Base-by-base conservation (phyloP, 1,284 basidiomycete genomes). In the Microbotryum violaceum region DNA sequence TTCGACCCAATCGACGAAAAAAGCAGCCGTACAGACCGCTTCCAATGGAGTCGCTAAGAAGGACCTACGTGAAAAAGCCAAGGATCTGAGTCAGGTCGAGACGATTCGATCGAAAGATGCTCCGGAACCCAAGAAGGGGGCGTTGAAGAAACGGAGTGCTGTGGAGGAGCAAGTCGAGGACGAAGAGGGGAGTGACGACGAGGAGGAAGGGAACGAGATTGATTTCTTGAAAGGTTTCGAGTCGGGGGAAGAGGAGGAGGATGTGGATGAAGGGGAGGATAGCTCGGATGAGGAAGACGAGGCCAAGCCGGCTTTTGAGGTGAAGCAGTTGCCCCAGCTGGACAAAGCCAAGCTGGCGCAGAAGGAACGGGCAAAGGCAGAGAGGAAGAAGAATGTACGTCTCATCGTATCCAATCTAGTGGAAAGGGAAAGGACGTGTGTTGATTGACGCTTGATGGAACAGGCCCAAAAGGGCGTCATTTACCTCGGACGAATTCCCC, bases 401-500 rank as follows among this genome's bases (percentile, higher is more conserved):
- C 20, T 20, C 21, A 0, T n/a, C 27, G 27, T 27, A 27, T 50
- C n/a, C 25, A 25, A n/a, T 31, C n/a, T 5, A 27, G 27, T 27
- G 27, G 27, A 27, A 6, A 27, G 27, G 27, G 27, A 6, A 27
- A 27, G 27, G 27, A 6, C 27, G 27, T 27, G 27, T 27, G 5
- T 6, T 27, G 27, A 27, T 27, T 27, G 3, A 27, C 27, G 6
- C 27, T 27, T 6, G 6, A 27, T 27, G 3, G 20, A 6, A 33
- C 55, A 68, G 67, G 61, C 65, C 47, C 84, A 89, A 69, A 81
- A 82, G 53, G 94, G 92, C n/a, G 90, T 94, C 0, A 75, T 98
- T 31, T 94, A 85, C 79, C 81, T 99, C 57, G 87, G 91, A 18
- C 85, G 91, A 65, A 82, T 99, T 66, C 96, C 96, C 1, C 91